These are phyloP conservation scores for Monocercomonoides exilis DNA, from an alignment of 78 protist genomes.

Conservation along the genomic window DNA sequence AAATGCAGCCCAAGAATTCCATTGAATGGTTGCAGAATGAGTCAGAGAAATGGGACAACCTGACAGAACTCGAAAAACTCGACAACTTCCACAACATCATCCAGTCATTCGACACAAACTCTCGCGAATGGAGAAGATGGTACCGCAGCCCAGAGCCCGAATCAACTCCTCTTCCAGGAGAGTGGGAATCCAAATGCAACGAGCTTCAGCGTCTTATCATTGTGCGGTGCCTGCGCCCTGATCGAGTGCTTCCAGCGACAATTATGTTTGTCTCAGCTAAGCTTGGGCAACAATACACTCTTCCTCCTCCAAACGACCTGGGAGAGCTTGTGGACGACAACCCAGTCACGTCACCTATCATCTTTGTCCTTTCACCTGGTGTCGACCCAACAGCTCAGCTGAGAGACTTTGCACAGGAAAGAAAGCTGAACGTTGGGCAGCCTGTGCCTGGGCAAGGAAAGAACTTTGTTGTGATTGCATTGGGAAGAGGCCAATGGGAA, in stretches of 20 bases:
- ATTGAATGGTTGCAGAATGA: constrained; percentile 56
- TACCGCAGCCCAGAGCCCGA: constrained; percentile 57
- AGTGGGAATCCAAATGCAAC: constrained; percentile 58
- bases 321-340: constrained; percentile 28
- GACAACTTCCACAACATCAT: constrained; percentile 40
- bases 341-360: constrained; percentile 41
- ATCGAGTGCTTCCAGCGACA: constrained; percentile 59
- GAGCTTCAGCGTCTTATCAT: constrained; percentile 58
- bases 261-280: constrained; percentile 42
- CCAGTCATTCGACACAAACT: constrained; percentile 39
- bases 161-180: constrained; percentile 53
- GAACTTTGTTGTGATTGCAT: constrained; percentile 44
- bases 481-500: constrained; percentile 72
- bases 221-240: constrained; percentile 73
- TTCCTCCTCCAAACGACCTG: constrained; percentile 66
- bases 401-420: constrained; percentile 29
- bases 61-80: constrained; percentile 57
- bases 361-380: constrained; percentile 75
- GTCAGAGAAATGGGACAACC: constrained; percentile 62
- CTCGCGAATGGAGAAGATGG: constrained; percentile 69
- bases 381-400: constrained; percentile 65
- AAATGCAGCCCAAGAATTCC: constrained; percentile 47
- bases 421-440: not conserved
- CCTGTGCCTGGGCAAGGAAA: not conserved
- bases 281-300: constrained; percentile 45